Evolutionary conservation across 1,139 yeast genomes (phyloP).

Genomic region (Candida sp.): DNA sequence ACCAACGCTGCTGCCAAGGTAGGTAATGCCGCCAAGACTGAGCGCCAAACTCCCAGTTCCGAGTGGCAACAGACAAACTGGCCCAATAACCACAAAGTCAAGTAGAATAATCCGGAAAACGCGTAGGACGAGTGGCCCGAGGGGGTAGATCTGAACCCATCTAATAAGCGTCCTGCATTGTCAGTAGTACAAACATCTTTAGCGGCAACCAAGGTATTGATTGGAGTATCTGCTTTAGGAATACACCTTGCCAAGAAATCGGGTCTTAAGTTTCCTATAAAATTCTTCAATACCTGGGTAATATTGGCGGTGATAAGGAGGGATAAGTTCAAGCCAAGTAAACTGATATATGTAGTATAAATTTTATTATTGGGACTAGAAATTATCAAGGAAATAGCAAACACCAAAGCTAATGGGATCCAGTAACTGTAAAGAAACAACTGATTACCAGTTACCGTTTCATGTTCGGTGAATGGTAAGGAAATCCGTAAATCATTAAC

Average conservation of each 20-base stretch:
- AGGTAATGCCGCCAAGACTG: constrained; percentile 31
- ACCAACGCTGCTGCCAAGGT: constrained; percentile 59
- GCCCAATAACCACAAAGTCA: constrained; percentile 64
- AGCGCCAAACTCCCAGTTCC: constrained; percentile 56
- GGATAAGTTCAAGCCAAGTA: constrained; percentile 37
- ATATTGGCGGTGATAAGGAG: constrained; percentile 38
- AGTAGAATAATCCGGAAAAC: constrained; percentile 63
- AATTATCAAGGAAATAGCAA: constrained; percentile 19
- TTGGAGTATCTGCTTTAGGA: constrained; percentile 49
- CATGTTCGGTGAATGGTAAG: constrained; percentile 69
- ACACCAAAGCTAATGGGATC: constrained; percentile 31
- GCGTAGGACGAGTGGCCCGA: constrained; percentile 72
- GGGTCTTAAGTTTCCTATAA: constrained; percentile 76
- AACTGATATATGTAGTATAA: constrained; percentile 38
- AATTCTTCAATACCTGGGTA: constrained; percentile 59
- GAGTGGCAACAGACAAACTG: constrained; percentile 41
- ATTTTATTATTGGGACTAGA: constrained; percentile 32
- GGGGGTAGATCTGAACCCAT: constrained; percentile 78
- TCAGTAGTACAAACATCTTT: constrained; percentile 61
- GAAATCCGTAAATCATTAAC: constrained; percentile 45
- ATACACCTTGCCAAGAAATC: constrained; percentile 73
- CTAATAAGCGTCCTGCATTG: constrained; percentile 41
- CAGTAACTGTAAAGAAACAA: constrained; percentile 37
- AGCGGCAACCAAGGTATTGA: constrained; percentile 46
- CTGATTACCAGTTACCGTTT: constrained; percentile 46